phyloP scores from a whole-genome alignment of 2,329 filamentous ascomycete species.

The Myrmaecium sp. region DNA sequence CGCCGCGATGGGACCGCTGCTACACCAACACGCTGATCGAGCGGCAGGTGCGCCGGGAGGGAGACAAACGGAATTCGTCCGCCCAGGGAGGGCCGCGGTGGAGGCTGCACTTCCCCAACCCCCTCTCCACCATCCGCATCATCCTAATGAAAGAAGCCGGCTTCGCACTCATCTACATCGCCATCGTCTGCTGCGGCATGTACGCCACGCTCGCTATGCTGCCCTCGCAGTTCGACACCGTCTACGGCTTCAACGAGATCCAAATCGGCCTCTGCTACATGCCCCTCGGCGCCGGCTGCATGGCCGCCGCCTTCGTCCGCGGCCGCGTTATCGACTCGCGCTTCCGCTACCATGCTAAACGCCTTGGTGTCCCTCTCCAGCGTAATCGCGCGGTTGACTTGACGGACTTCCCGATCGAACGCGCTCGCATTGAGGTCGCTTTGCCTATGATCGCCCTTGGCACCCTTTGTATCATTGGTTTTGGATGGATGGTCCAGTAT shows the following conservation, averaged over 20 bases:
- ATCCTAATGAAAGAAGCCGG: constrained; percentile 20
- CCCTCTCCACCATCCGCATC: constrained; percentile 20
- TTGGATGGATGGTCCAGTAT: constrained; percentile 25
- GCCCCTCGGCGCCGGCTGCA: constrained; percentile 17
- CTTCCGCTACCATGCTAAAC: constrained; percentile 49
- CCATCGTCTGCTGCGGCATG: constrained; percentile 7
- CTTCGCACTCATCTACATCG: constrained; percentile 15
- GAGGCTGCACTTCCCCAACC: constrained; percentile 24
- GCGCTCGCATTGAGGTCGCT: constrained; percentile 24
- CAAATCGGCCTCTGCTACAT: constrained; percentile 23
- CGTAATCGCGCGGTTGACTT: constrained; percentile 39
- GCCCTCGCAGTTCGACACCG: constrained; percentile 24
- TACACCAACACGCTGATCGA: constrained; percentile 2
- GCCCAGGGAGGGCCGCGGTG: background rate
- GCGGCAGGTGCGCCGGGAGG: background rate
- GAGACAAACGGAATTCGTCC: background rate
- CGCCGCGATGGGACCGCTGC: constrained; percentile 5
- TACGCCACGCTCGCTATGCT: constrained; percentile 24
- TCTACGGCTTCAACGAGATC: constrained; percentile 28
- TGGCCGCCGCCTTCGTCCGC: constrained; percentile 18
- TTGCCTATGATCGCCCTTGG: constrained; percentile 19
- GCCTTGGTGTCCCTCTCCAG: constrained; percentile 43
- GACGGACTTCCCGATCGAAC: constrained; percentile 34
- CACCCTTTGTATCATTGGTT: constrained; percentile 17
- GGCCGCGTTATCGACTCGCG: constrained; percentile 53